A percentile compares a stretch with the other conserved stretches of the same genome.
Conservation (phyloP, 2,329 filamentous ascomycete genomes). For the Paecilomyces fulvus region DNA sequence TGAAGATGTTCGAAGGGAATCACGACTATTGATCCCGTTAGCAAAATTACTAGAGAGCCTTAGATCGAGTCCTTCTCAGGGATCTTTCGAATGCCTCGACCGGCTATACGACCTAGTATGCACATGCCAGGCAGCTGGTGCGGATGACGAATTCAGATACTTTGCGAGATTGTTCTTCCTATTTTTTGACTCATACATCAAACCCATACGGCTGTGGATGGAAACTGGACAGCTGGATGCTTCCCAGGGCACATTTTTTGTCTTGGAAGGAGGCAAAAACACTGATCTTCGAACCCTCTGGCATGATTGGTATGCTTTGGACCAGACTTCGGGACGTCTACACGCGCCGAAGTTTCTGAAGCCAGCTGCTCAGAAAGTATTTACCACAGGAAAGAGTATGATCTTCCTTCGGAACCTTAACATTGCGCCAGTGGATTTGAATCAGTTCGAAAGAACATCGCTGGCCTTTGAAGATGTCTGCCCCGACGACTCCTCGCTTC, state of each 20-base stretch:
- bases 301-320: constrained; percentile 65
- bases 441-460: constrained; percentile 27
- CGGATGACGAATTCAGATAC: constrained; percentile 52
- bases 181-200: constrained; percentile 74
- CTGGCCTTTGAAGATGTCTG: constrained; percentile 21
- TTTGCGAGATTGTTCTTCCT: constrained; percentile 66
- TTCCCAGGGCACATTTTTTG: constrained; percentile 66
- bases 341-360: constrained; percentile 69
- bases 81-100: constrained; percentile 68
- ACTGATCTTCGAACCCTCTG: constrained; percentile 60
- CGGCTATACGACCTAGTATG: constrained; percentile 64
- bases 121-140: constrained; percentile 60
- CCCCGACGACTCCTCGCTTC: constrained; percentile 31
- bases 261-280: constrained; percentile 50
- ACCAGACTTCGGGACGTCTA: constrained; percentile 47
- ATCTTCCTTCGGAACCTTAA: constrained; percentile 68
- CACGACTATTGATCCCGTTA: constrained; percentile 52
- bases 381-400: constrained; percentile 81
- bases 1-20: constrained; percentile 46
- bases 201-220: constrained; percentile 78
- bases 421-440: constrained; percentile 27
- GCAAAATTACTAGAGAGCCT: constrained; percentile 54
- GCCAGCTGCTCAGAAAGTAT: constrained; percentile 61
- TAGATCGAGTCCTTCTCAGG: constrained; percentile 32
- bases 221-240: constrained; percentile 61